Evolutionary conservation across 2,329 filamentous ascomycete genomes (phyloP).

Genomic region (Sarocladium brachiariae): DNA sequence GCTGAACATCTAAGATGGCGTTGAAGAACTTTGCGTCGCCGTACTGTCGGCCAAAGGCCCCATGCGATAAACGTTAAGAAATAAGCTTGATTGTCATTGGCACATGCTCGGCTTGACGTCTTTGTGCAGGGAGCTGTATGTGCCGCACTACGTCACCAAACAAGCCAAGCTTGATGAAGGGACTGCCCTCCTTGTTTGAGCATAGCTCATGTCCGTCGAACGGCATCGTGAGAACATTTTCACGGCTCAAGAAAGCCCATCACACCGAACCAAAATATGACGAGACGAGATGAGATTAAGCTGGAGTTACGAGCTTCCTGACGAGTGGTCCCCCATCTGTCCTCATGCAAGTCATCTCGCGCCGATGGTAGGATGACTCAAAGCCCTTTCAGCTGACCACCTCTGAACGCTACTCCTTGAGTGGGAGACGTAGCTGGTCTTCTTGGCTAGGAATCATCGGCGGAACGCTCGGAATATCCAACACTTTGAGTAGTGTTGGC

Average conservation of each 20-base stretch:
- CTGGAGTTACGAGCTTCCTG: background rate
- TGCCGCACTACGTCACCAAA: conserved; percentile 1
- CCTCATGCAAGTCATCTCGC: no score
- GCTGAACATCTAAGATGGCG: background rate
- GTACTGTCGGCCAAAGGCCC: background rate
- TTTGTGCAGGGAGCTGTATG: background rate
- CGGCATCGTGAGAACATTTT: background rate
- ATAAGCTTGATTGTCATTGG: no score
- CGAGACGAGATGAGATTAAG: no score
- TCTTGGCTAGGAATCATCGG: background rate
- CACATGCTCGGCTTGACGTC: background rate
- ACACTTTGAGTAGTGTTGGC: background rate
- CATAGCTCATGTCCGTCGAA: background rate
- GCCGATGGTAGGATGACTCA: no score
- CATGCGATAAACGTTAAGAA: no score
- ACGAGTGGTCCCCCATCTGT: no score
- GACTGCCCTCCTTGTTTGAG: background rate
- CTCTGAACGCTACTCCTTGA: background rate
- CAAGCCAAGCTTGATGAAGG: background rate
- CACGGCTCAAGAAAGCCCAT: background rate
- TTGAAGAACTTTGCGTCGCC: background rate
- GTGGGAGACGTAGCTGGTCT: no score
- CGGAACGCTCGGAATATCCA: background rate
- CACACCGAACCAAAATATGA: background rate
- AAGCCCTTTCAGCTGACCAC: background rate